Base-by-base conservation (phyloP, 2,329 filamentous ascomycete genomes). In the Venturia pyrina region DNA sequence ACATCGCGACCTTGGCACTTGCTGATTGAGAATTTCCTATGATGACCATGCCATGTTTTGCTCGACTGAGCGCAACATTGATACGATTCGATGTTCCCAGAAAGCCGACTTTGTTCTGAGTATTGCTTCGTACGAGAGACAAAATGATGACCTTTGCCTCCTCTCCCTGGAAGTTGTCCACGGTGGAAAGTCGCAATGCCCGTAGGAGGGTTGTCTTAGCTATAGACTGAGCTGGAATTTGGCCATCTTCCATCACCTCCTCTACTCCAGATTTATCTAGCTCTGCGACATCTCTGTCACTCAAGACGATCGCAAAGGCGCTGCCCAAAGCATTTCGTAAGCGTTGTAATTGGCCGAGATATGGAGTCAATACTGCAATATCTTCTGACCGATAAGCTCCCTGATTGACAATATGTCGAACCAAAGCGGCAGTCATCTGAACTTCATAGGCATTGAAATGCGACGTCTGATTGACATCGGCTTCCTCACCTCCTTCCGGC, bases 151-250 rank as follows among this genome's bases (percentile, higher is more conserved):
- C 77, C 63, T 89, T 87, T 1, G 85, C 86, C 70, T 93, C 89
- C 71, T 93, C 89, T 0, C 89, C 89, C 70, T 93, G 88, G 65
- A 90, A 92, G 68, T 91, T 92, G 72, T 90, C 87, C 0, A 91
- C 82, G 0, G 87, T 91, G 0, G 87, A 86, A 0, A 88, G 73
- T 5, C 84, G 76, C 2, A 89, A 72, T 1, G 77, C 78, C 32
- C 82, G 76, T 0, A 81, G 70, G 0, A 87, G 75, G 0, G 75
- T 79, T 5, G 75, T 78, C 70, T 80, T 83, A 28, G 69, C 67
- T 65, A 69, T 21, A 43, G 5, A 40, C n/a, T 63, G 1, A 50
- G 53, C n/a, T 63, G 46, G 5, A 32, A 34, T 21, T 17, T 13
- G 41, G 15, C 40, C 21, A 8, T 37, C 17, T 1, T n/a, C 11